A percentile compares a stretch with the other conserved stretches of the same genome.
phyloP scores from a whole-genome alignment of 345 rosid genomes.

The Bruguiera parviflora region DNA sequence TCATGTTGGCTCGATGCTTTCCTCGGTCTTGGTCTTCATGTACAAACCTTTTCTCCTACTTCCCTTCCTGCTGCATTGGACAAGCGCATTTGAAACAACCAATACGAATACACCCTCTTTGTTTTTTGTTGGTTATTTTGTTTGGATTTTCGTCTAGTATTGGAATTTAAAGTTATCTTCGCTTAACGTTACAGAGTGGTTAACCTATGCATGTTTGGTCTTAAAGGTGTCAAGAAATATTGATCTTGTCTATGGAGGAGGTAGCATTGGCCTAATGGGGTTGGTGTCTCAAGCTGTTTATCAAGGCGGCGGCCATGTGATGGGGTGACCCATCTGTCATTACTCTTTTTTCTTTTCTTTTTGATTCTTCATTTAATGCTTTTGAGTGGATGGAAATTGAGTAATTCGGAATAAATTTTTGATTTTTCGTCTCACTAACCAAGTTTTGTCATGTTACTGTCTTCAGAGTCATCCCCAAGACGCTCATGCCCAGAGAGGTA shows the following conservation, averaged over 20 bases:
- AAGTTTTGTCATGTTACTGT: slow-evolving; percentile 32
- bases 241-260: slow-evolving; percentile 95
- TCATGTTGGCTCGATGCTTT: too few relatives aligned
- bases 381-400: not conserved
- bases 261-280: slow-evolving; percentile 92
- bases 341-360: not conserved
- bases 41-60: too few relatives aligned
- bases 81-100: too few relatives aligned
- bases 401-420: not conserved
- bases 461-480: slow-evolving; percentile 33
- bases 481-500: slow-evolving; percentile 41
- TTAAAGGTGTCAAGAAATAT: slow-evolving; percentile 74
- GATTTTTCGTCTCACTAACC: slow-evolving; percentile 10
- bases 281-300: slow-evolving; percentile 78
- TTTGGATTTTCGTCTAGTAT: too few relatives aligned
- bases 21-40: too few relatives aligned
- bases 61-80: too few relatives aligned
- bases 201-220: not conserved
- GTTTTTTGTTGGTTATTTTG: too few relatives aligned
- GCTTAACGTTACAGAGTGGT: too few relatives aligned
- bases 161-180: too few relatives aligned
- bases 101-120: too few relatives aligned
- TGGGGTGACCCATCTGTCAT: slow-evolving; percentile 43
- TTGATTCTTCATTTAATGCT: not conserved
- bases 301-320: slow-evolving; percentile 84